Conservation (phyloP, 2,329 filamentous ascomycete genomes). For the Botrytis aclada region DNA sequence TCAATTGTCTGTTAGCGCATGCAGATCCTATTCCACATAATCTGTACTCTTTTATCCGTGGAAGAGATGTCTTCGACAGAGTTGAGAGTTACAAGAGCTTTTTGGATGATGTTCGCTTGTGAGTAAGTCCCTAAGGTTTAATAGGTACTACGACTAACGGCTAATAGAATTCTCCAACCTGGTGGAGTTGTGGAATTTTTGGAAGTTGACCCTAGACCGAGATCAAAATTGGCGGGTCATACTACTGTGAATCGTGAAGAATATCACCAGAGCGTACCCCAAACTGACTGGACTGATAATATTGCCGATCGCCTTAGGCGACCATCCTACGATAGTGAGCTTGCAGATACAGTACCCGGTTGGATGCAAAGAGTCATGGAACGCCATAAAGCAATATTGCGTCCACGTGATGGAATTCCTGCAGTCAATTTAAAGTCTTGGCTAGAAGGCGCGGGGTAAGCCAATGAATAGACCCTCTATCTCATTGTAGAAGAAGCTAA, state of each 20-base stretch:
- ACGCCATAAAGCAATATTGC: slow-evolving; percentile 30
- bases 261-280: slow-evolving; percentile 26
- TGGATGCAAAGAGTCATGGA: slow-evolving; percentile 33
- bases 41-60: slow-evolving; percentile 34
- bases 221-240: slow-evolving; percentile 17
- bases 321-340: slow-evolving; percentile 27
- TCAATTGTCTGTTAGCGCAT: slow-evolving; percentile 31
- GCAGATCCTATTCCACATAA: slow-evolving; percentile 31
- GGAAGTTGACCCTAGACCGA: slow-evolving; percentile 35
- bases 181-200: slow-evolving; percentile 37
- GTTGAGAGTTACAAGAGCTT: slow-evolving; percentile 34
- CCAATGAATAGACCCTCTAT: background rate
- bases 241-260: slow-evolving; percentile 4
- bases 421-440: slow-evolving; percentile 34
- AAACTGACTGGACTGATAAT: slow-evolving; percentile 32
- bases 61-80: slow-evolving; percentile 34
- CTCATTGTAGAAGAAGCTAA: slow-evolving; percentile 15
- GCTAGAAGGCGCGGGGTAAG: slow-evolving; percentile 35
- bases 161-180: slow-evolving; percentile 30
- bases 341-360: slow-evolving; percentile 30
- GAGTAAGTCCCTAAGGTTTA: slow-evolving; percentile 10
- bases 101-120: slow-evolving; percentile 35
- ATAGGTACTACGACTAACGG: slow-evolving; percentile 7
- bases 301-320: slow-evolving; percentile 32
- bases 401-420: slow-evolving; percentile 33